Base-by-base conservation (phyloP, 305 asterid genomes). In the Solanum chacoense region DNA sequence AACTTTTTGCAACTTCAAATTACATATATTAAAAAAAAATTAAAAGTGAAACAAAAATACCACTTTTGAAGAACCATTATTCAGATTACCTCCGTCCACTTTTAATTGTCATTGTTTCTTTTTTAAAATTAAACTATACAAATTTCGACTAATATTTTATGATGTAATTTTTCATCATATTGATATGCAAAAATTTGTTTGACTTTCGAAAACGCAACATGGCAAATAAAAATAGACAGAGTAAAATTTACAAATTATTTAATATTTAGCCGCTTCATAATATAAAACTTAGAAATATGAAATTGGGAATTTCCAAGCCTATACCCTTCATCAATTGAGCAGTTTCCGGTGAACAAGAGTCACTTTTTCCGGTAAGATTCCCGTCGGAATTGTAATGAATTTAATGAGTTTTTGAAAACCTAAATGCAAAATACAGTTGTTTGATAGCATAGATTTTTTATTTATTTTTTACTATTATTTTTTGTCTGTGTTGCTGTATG, bases 81-180 rank as follows among this genome's bases (percentile, higher is more conserved):
- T 50, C 4, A 18, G 2, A 11, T 2, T 11, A 11, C 5, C 5
- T 12, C 7, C 6, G 2, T 42, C 2, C 6, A 42, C 2, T 42
- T 42, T 42, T 42, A 42, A 12, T 42, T 42, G 7, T 42, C 2
- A 42, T 12, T 0, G 0, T 12, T 4, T 42, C 7, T 4, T 40
- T 42, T 38, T 42, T 42, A 4, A 2, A 12, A 2, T 42, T 0
- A 42, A 4, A 42, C 2, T 4, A 42, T 12, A 42, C 0, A 4
- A 42, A 42, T 0, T 42, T 42, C 0, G 0, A 42, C 2, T 12
- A 1, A 12, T 12, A 4, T 42, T 12, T 42, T 42, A 42, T 4
- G 2, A 42, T 4, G 0, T 42, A 0, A 7, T 36, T 42, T 42
- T 42, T 42, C 5, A 12, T 40, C 14, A 3, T 40, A 40, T 11